phyloP scores from a whole-genome alignment of 2,329 filamentous ascomycete species.

The Fusarium oxysporum region DNA sequence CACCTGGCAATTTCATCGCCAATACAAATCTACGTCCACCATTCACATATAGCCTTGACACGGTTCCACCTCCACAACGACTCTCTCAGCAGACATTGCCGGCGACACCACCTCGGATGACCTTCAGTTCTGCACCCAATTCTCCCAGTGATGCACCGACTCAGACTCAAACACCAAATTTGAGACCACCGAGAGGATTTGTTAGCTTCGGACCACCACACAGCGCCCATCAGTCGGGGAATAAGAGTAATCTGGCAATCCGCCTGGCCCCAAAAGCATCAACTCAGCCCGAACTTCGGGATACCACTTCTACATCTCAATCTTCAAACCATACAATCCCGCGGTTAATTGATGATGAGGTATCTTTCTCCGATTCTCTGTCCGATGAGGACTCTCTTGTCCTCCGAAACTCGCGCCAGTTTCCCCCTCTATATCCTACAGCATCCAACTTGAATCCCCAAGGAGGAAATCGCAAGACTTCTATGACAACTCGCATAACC shows the following conservation, averaged over 20 bases:
- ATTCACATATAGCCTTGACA: conserved; percentile 6
- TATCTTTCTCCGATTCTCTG: conserved; percentile 39
- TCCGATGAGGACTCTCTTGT: conserved; percentile 47
- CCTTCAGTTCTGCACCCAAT: background rate
- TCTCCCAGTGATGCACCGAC: background rate
- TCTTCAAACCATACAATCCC: conserved; percentile 42
- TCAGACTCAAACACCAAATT: background rate
- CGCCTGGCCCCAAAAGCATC: background rate
- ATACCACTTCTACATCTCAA: conserved; percentile 28
- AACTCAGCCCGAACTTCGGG: conserved; percentile 6
- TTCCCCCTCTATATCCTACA: conserved; percentile 50
- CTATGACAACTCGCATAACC: conserved; percentile 50
- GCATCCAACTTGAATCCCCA: conserved; percentile 35
- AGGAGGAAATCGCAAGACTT: conserved; percentile 42
- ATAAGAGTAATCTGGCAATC: background rate
- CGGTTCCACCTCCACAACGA: conserved; percentile 10
- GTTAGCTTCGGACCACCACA: conserved; percentile 4
- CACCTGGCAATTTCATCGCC: conserved; percentile 7
- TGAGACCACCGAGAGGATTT: conserved; percentile 5
- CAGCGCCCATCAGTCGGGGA: background rate
- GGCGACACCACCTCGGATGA: conserved; percentile 11
- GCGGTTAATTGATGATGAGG: conserved; percentile 33
- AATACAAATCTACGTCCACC: conserved; percentile 28
- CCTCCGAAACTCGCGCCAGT: conserved; percentile 48
- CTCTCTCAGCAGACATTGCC: conserved; percentile 1